phyloP scores from a whole-genome alignment of 2,329 filamentous ascomycete species.

The Xylariaceae sp. region DNA sequence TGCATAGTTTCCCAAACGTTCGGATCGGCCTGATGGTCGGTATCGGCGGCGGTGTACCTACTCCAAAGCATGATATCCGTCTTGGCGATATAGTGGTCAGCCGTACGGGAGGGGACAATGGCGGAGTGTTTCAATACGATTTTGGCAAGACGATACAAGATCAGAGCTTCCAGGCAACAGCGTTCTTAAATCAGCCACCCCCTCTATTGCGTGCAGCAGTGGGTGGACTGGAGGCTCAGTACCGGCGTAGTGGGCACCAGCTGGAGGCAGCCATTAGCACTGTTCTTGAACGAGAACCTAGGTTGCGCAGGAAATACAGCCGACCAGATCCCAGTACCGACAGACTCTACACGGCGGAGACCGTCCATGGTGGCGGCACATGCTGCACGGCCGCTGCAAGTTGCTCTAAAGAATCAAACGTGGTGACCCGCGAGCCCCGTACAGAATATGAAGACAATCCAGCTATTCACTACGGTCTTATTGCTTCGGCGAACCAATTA shows the following conservation, averaged over 20 bases:
- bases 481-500: constrained; percentile 42
- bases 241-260: constrained; percentile 28
- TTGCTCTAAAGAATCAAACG: too few relatives aligned
- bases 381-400: background rate
- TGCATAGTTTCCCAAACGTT: constrained; percentile 40
- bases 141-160: constrained; percentile 9
- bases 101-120: background rate
- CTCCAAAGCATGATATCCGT: constrained; percentile 4
- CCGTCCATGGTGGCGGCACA: background rate
- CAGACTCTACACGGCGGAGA: constrained; percentile 34
- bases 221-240: constrained; percentile 35
- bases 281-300: constrained; percentile 35
- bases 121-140: constrained; percentile 15
- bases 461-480: constrained; percentile 43
- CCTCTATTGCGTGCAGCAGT: background rate
- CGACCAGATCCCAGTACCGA: constrained; percentile 36
- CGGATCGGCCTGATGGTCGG: constrained; percentile 43
- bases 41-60: constrained; percentile 46
- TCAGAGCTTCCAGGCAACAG: background rate
- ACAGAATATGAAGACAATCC: constrained; percentile 32
- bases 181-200: constrained; percentile 10
- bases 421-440: background rate
- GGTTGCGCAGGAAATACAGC: constrained; percentile 35
- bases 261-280: constrained; percentile 39
- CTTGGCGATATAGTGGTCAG: constrained; percentile 18